Conservation (phyloP, 2,329 filamentous ascomycete species). For the Calonectria pauciramosa region DNA sequence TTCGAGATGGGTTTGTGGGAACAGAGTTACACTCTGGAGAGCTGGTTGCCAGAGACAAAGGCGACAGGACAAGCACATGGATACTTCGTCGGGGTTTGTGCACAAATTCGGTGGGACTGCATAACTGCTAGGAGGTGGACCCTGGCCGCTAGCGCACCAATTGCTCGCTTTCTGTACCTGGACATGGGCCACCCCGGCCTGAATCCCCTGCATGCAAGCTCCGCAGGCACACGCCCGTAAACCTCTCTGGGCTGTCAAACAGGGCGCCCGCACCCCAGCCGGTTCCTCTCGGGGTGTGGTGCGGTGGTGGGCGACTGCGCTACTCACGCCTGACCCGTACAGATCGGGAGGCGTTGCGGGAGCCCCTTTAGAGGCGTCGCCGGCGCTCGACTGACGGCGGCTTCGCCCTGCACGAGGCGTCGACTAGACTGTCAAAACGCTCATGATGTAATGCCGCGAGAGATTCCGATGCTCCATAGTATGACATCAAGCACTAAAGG, state of each 20-base stretch:
- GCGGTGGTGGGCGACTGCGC: not conserved
- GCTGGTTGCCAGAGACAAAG: not conserved
- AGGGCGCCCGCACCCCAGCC: not conserved
- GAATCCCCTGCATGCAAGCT: constrained; percentile 15
- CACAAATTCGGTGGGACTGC: not conserved
- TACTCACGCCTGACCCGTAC: not conserved
- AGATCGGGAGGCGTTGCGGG: constrained; percentile 1
- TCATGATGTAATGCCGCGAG: not conserved
- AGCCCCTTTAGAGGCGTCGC: not conserved
- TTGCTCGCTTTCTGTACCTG: constrained; percentile 18
- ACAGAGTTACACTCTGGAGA: not conserved
- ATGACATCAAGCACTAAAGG: not conserved
- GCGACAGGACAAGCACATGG: not conserved
- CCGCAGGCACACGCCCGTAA: not conserved
- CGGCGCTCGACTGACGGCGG: not conserved
- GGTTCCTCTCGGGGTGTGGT: not conserved
- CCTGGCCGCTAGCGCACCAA: not conserved
- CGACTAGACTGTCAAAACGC: not conserved
- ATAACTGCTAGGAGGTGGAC: not conserved
- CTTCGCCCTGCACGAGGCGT: not conserved
- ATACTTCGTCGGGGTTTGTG: not conserved
- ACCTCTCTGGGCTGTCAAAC: not conserved
- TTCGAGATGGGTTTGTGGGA: not conserved
- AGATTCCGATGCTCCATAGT: not conserved
- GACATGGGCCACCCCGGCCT: not conserved